Base-by-base conservation (phyloP, 768 basidiomycete genomes). In the Gymnopilus dilepis region DNA sequence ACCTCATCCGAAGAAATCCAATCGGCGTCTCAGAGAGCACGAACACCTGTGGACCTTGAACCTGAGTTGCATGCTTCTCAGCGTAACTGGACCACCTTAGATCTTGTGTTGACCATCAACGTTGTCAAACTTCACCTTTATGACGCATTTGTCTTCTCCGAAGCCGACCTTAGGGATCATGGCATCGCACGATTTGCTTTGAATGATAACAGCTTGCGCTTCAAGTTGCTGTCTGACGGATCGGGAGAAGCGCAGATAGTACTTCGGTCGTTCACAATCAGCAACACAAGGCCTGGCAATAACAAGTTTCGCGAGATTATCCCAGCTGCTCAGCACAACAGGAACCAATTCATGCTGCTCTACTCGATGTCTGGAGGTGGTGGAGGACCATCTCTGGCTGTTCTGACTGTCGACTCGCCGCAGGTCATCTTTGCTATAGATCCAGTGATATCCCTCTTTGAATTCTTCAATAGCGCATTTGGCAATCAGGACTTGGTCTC, bases 231-330 rank as follows among this genome's bases (percentile, higher is more conserved):
- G 24, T 90, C 89, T 19, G 87, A 96, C 72, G 90, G 92, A 19
- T 85, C 93, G n/a, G 81, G 85, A 61, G 94, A 97, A 73, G 89
- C 91, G 2, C 95, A 97, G 74, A 77, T 98, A 50, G 82, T 95
- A 26, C 75, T 98, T n/a, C 87, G 88, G 67, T 96, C 97, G 0
- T 90, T 99, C 70, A 94, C 94, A 0, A 90, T 98, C 82, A 88
- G 84, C 73, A 96, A 97, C 71, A 98, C 89, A 2, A 83, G 90
- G 55, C 85, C 92, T 0, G 93, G 94, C 6, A 80, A 80, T 48
- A 91, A 94, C 24, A 89, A 85, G 68, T 98, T 95, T 79, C 86
- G 95, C 41, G 96, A 99, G 73, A 95, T 99, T 59, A 92, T 99
- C 62, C 97, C 97, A 12, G 89, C 95, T 5, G 91, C 94, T 13